Base-by-base conservation (phyloP, 2,329 filamentous ascomycete species). In the Trichoderma pleuroti region DNA sequence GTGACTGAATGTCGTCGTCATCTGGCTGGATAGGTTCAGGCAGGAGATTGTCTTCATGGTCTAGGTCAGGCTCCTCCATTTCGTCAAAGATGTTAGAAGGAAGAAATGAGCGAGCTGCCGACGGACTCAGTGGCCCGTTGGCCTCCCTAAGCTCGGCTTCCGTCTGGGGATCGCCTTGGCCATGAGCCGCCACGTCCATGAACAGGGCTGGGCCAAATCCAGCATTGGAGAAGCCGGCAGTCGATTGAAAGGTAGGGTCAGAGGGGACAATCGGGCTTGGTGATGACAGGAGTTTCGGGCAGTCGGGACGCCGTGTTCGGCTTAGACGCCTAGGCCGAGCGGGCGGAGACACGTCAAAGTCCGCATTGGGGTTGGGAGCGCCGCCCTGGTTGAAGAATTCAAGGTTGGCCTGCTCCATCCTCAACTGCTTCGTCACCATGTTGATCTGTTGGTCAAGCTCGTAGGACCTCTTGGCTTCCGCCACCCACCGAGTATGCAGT, bases 41-140 rank as follows among this genome's bases (percentile, higher is more conserved):
- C 11, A 80, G 70, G 1, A 82, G 81, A 21, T 76, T 81, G 5
- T 73, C 71, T 9, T 70, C 71, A 24, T 71, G 72, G 46, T 74
- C 82, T n/a, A 84, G 82, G 18, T 90, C 89, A 49, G 90, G 85
- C 61, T 91, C 90, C 57, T 90, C 82, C n/a, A 74, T 78, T 74
- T 92, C 90, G 65, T 91, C 89, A 72, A 88, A 83, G 72, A 87
- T 86, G n/a, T 83, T 84, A 7, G 92, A 92, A 0, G 93, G 93
- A 18, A 97, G 82, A 4, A 95, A 83, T 18, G 90, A 87, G 32
- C 91, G 90, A 2, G 92, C 93, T 24, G 68, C 70, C 5, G 91
- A 92, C 2, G 93, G 93, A 75, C 92, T 94, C 78, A 95, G 87
- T 1, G 91, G 91, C 2, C 91, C 92, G 32, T 88, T 89, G 21